Evolutionary conservation across 768 basidiomycete species (phyloP), one percentile per base, ranked within the genome.

Genomic region (Serendipita indica): DNA sequence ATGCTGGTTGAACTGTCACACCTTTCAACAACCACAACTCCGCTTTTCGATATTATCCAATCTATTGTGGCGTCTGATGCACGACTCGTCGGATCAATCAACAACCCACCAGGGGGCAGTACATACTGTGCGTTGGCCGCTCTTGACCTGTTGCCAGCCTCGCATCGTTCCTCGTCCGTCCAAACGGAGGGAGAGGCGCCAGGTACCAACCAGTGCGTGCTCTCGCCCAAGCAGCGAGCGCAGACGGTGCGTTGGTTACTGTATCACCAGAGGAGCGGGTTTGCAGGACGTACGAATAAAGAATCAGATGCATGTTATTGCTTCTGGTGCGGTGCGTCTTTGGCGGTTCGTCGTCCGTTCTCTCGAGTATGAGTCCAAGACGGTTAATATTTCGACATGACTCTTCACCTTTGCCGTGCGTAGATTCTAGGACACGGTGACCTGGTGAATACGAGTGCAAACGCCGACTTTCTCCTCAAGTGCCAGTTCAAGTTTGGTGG

Each of bases 91-190:
- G n/a, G n/a, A n/a, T n/a, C n/a, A n/a, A n/a, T n/a, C n/a, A n/a
- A n/a, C n/a, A n/a, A n/a, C n/a, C n/a, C n/a, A n/a, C n/a, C n/a
- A 91, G 92, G 93, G 18, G 94, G 94, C 4, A 87, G 91, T 16
- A 96, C 94, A 1, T 98, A 97, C 69, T 93, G 88, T 63, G 86
- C 88, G 0, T 67, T 96, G 27, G 90, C 92, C 1, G 77, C 86
- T 0, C 74, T 93, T 12, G 68, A 79, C 58, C 75, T 89, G 57
- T 73, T 54, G 7, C 49, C 74, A 56, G 69, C 74, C 58, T 22
- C 18, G 60, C 39, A 62, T 69, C 57, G 34, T 62, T 57, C 59
- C 63, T 64, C 25, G 63, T n/a, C 43, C 65, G 35, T 58, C 52
- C 65, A 64, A 41, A 62, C 76, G n/a, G n/a, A n/a, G n/a, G n/a